Percentiles rank a stretch among this genome's conserved stretches.
Evolutionary conservation across 2,329 filamentous ascomycete genomes (phyloP).

Genomic region (Dothideomycetidae sp.): DNA sequence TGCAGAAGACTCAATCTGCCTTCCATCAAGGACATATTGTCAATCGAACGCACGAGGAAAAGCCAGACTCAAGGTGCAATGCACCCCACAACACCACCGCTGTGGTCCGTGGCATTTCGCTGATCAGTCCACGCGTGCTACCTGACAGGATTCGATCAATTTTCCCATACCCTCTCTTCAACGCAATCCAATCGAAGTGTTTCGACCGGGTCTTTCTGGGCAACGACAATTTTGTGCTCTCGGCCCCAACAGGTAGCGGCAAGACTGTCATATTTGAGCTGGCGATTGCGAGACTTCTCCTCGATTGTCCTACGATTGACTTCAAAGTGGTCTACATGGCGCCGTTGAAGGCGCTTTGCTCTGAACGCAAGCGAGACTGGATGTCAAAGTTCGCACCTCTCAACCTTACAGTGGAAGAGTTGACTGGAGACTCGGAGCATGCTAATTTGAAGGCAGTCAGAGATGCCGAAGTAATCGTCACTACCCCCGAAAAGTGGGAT

Average conservation of each 20-base stretch:
- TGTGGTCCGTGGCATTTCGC: slow-evolving; percentile 43
- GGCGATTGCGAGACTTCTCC: slow-evolving; percentile 60
- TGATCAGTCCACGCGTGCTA: slow-evolving; percentile 45
- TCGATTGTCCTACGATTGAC: slow-evolving; percentile 39
- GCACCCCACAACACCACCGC: slow-evolving; percentile 20
- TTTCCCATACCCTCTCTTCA: slow-evolving; percentile 64
- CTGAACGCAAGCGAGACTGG: slow-evolving; percentile 67
- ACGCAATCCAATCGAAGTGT: slow-evolving; percentile 69
- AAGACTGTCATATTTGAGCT: slow-evolving; percentile 74
- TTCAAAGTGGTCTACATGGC: slow-evolving; percentile 80
- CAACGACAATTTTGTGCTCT: slow-evolving; percentile 63
- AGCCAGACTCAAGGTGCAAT: slow-evolving; percentile 24
- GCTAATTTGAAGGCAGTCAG: slow-evolving; percentile 54
- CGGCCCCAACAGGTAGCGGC: slow-evolving; percentile 71
- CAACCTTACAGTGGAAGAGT: slow-evolving; percentile 55
- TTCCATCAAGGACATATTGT: too few relatives aligned
- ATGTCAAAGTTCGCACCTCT: slow-evolving; percentile 55
- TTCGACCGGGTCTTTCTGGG: slow-evolving; percentile 52
- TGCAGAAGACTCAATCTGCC: too few relatives aligned
- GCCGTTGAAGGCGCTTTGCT: slow-evolving; percentile 69
- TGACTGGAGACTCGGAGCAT: slow-evolving; percentile 68
- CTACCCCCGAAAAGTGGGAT: slow-evolving; percentile 85
- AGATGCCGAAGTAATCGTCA: slow-evolving; percentile 66
- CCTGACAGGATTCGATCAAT: slow-evolving; percentile 55
- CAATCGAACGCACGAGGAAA: too few relatives aligned